Evolutionary conservation across 2,329 filamentous ascomycete genomes (phyloP).

Genomic region (Dactylellina cionopaga): DNA sequence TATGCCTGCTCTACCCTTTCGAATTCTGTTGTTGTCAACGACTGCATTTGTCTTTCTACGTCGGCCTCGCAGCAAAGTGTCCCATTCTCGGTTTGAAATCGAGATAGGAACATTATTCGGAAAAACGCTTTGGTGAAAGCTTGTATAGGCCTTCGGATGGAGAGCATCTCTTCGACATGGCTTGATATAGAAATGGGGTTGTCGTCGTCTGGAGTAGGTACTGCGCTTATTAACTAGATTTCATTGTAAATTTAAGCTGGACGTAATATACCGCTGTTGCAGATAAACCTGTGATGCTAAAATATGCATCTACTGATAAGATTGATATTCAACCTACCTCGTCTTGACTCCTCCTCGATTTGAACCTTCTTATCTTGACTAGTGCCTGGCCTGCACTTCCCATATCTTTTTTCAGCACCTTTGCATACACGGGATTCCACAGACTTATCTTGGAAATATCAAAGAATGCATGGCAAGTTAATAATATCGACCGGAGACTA

Average conservation of each 20-base stretch:
- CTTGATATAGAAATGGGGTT: background rate
- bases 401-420: slow-evolving; percentile 16
- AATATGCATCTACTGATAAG: background rate
- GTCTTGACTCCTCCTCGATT: slow-evolving; percentile 8
- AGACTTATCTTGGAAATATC: slow-evolving; percentile 23
- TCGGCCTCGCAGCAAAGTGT: background rate
- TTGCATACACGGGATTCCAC: slow-evolving; percentile 22
- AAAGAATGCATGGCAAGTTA: slow-evolving; percentile 29
- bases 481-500: slow-evolving; percentile 2
- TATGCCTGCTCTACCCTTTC: slow-evolving; percentile 36
- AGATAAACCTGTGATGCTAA: background rate
- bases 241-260: background rate
- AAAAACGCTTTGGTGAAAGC: slow-evolving; percentile 30
- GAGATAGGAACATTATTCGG: slow-evolving; percentile 9
- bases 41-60: background rate
- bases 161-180: slow-evolving; percentile 12
- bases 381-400: slow-evolving; percentile 3
- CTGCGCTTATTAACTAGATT: slow-evolving; percentile 9
- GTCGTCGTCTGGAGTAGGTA: slow-evolving; percentile 18
- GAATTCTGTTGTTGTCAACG: slow-evolving; percentile 23
- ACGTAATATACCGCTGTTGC: background rate
- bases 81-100: background rate
- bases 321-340: slow-evolving; percentile 11
- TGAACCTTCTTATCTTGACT: slow-evolving; percentile 34
- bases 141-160: slow-evolving; percentile 8